Conservation (phyloP, 2,329 filamentous ascomycete genomes). For the Hypocreales sp. region DNA sequence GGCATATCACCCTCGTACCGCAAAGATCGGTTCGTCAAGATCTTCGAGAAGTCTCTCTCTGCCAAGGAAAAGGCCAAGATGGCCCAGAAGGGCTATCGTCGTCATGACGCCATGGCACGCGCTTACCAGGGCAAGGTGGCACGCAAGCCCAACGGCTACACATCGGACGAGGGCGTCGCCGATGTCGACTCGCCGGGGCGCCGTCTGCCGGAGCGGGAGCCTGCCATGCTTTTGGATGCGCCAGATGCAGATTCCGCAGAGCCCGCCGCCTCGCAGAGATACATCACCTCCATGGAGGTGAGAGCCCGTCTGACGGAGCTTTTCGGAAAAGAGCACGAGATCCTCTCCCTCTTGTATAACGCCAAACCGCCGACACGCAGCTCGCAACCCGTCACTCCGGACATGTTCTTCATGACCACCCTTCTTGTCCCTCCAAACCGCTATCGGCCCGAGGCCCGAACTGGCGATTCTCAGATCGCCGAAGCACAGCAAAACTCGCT, state of each 20-base stretch:
- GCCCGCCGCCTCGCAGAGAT: constrained; percentile 39
- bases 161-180: constrained; percentile 54
- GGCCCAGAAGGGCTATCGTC: constrained; percentile 50
- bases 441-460: constrained; percentile 74
- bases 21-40: constrained; percentile 84
- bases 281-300: constrained; percentile 72
- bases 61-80: constrained; percentile 65
- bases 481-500: constrained; percentile 80
- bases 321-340: constrained; percentile 75
- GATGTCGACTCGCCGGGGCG: constrained; percentile 38
- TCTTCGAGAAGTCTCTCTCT: constrained; percentile 71
- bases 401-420: constrained; percentile 89
- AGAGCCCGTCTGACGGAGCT: constrained; percentile 61
- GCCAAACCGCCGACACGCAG: constrained; percentile 49
- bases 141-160: constrained; percentile 24
- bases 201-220: constrained; percentile 28
- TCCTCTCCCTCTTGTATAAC: constrained; percentile 74
- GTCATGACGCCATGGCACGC: constrained; percentile 51
- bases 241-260: constrained; percentile 15
- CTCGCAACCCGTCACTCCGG: constrained; percentile 44
- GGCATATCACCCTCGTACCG: constrained; percentile 71
- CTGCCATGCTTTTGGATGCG: constrained; percentile 24
- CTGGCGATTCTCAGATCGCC: constrained; percentile 64
- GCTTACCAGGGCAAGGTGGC: constrained; percentile 18
- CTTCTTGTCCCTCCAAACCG: constrained; percentile 85